Evolutionary conservation across 148 eudicot genomes (phyloP).

Genomic region (Hydrangea macrophylla): DNA sequence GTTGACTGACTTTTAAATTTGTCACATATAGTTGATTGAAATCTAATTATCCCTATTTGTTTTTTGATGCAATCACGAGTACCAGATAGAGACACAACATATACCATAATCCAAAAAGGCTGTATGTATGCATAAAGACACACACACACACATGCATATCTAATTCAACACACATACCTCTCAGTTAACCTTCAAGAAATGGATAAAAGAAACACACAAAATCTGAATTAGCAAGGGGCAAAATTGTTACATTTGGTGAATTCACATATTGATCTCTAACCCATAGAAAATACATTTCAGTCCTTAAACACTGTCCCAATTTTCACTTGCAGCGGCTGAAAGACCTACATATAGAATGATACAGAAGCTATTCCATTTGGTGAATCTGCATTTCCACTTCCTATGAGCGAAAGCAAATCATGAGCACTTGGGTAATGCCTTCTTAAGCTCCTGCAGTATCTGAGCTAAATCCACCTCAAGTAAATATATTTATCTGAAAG

Average conservation of each 20-base stretch:
- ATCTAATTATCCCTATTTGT: too few species aligned
- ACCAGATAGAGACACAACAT: too few species aligned
- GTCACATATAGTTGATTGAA: too few species aligned
- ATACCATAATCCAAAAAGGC: too few species aligned
- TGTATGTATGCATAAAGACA: too few species aligned
- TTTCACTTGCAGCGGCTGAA: constrained; percentile 6
- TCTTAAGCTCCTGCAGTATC: constrained; percentile 9
- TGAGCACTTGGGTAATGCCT: not conserved
- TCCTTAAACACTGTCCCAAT: constrained; percentile 3
- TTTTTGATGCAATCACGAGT: too few species aligned
- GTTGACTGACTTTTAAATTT: too few species aligned
- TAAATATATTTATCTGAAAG: constrained; percentile 15
- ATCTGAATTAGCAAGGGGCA: constrained; percentile 8
- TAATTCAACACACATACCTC: too few species aligned
- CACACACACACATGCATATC: too few species aligned
- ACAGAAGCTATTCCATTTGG: constrained; percentile 17
- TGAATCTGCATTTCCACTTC: not conserved
- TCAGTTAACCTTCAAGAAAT: too few species aligned
- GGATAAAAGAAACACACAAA: too few species aligned
- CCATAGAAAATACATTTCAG: constrained; percentile 3
- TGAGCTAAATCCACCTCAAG: constrained; percentile 12
- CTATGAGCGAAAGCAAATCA: constrained; percentile 12
- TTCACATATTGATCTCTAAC: not conserved
- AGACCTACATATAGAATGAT: constrained; percentile 13
- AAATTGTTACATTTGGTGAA: constrained; percentile 16